Evolutionary conservation across 345 rosid genomes (phyloP), one percentile per base, ranked within the genome.

Genomic region (Chamaenerion angustifolium): DNA sequence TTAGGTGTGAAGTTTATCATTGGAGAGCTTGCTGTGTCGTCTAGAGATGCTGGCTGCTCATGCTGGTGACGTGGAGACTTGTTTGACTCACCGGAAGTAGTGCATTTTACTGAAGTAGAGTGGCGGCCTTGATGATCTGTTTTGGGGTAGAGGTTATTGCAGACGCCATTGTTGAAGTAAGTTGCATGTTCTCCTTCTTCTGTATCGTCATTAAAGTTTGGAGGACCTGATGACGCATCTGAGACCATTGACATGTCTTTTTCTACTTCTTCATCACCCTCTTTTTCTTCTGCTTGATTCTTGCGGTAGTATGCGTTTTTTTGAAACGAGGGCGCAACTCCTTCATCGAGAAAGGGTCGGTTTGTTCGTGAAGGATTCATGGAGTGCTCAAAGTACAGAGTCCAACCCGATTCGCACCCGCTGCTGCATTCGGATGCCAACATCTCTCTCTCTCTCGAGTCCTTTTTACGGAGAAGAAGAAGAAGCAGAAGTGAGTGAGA

Each of bases 381-480:
- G 62, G 95, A 81, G 5, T 86, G 93, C 52, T 86, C 96, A 13
- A 90, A 69, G 76, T 90, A 90, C 0, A 80, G 57, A 65, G 98
- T 90, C 98, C 98, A 90, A n/a, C 98, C 98, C 17, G 98, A 90
- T 58, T 90, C 96, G 52, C 98, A 86, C 14, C 84, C 96, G 59
- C 87, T 82, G 17, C 81, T 81, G 55, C 78, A 69, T 59, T 78
- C 94, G 10, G 87, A 73, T 13, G 62, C 71, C 42, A 75, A 54
- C 10, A 58, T 71, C 64, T 78, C 69, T 82, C 73, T 73, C 51
- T 3, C 43, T 16, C 60, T 14, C 53, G n/a, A n/a, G n/a, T n/a
- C n/a, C n/a, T n/a, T n/a, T n/a, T n/a, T n/a, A n/a, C n/a, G n/a
- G n/a, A n/a, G n/a, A n/a, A n/a, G n/a, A n/a, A n/a, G 25, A 21